phyloP scores from a whole-genome alignment of 495 filamentous ascomycete genomes.

The Choiromyces venosus region DNA sequence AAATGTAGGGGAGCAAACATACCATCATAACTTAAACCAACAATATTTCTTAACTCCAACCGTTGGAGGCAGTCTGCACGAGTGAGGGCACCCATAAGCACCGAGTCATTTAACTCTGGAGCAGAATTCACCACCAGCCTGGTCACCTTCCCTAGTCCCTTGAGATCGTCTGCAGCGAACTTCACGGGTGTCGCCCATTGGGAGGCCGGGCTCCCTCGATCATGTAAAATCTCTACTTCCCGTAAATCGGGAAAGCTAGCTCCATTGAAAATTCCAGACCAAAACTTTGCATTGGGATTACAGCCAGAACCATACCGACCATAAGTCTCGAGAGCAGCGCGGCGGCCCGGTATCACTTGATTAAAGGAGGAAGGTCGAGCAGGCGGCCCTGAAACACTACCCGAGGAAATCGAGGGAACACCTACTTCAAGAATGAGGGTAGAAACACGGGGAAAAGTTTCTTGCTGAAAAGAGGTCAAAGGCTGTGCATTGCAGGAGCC shows the following conservation, averaged over 20 bases:
- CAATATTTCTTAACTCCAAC: conserved; percentile 35
- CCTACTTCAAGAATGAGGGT: conserved; percentile 42
- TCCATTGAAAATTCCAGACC: conserved; percentile 43
- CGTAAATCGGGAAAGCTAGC: conserved; percentile 33
- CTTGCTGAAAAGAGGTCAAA: conserved; percentile 37
- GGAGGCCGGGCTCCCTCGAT: neutral
- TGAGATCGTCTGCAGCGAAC: conserved; percentile 25
- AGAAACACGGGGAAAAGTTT: conserved; percentile 42
- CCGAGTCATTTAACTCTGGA: conserved; percentile 37
- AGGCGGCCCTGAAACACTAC: conserved; percentile 8
- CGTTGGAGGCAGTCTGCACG: conserved; percentile 31
- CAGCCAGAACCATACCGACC: conserved; percentile 20
- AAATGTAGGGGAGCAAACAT: neutral
- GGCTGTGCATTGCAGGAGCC: conserved; percentile 42
- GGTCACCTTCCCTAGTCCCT: conserved; percentile 35
- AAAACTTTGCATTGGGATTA: conserved; percentile 40
- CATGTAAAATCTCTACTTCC: conserved; percentile 37
- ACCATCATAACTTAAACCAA: conserved; percentile 34
- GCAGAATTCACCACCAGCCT: conserved; percentile 30
- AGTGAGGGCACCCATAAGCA: conserved; percentile 38
- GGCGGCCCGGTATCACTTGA: conserved; percentile 21
- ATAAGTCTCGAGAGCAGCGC: conserved; percentile 18
- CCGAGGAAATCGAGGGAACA: conserved; percentile 20
- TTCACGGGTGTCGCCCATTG: conserved; percentile 3
- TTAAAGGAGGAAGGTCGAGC: conserved; percentile 5